A percentile compares a stretch with the other conserved stretches of the same genome.
Conservation (phyloP, 805 yeast genomes). For the Kuraishia borneana region DNA sequence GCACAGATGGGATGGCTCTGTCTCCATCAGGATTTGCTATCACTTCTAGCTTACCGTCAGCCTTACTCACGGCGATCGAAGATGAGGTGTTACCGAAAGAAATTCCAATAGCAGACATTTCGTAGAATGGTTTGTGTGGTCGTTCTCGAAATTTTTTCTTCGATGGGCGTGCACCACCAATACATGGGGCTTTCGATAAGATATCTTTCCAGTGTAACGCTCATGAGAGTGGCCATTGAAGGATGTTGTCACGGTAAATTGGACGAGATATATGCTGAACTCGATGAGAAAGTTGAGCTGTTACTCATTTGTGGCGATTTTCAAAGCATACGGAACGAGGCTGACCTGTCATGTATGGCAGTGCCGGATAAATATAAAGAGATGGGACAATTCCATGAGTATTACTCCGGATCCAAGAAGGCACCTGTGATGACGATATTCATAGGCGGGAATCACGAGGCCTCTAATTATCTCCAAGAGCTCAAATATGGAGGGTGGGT, state of each 20-base stretch:
- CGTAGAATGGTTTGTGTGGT: background rate
- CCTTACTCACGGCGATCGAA: constrained; percentile 77
- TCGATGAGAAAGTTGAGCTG: constrained; percentile 29
- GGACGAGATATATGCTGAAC: constrained; percentile 35
- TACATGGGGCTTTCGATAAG: no score
- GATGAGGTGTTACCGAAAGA: constrained; percentile 95
- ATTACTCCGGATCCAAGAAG: constrained; percentile 42
- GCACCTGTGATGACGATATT: constrained; percentile 78
- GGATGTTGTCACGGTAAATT: constrained; percentile 90
- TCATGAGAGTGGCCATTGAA: constrained; percentile 49
- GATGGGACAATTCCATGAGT: constrained; percentile 72
- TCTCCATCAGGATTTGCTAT: constrained; percentile 99
- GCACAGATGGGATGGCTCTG: constrained; percentile 87
- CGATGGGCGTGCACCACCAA: no score
- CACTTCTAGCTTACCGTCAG: constrained; percentile 90
- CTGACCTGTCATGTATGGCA: constrained; percentile 59
- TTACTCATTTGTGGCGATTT: constrained; percentile 87
- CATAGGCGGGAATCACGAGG: constrained; percentile 94
- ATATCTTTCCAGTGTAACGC: no score
- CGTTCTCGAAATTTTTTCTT: background rate
- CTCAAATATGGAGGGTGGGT: constrained; percentile 87
- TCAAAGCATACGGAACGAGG: constrained; percentile 58
- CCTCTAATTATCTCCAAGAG: constrained; percentile 66
- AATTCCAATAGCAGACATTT: constrained; percentile 59
- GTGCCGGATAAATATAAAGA: constrained; percentile 70